A percentile compares a stretch with the other conserved stretches of the same genome.
Conservation (phyloP, 176 grass and related monocot genomes). For the Oryza glaberrima region DNA sequence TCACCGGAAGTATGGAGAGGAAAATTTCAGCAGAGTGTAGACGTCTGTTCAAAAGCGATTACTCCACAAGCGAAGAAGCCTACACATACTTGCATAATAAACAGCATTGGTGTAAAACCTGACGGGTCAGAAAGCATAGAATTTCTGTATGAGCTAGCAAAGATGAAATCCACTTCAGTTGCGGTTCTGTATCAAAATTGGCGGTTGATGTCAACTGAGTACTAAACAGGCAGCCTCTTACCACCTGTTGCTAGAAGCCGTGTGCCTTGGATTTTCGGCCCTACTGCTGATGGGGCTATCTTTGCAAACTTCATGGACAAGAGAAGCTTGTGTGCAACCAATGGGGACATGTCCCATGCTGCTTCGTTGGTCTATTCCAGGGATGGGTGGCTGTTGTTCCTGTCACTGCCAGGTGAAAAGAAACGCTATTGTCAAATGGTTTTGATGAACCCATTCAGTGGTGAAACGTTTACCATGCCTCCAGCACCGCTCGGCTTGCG, state of each 20-base stretch:
- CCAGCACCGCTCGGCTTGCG: neutral
- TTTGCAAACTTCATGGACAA: neutral
- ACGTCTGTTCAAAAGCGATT: too few relatives aligned
- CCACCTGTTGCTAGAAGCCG: neutral
- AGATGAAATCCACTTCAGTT: neutral
- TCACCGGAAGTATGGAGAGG: too few relatives aligned
- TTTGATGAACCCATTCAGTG: neutral
- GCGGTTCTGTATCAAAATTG: neutral
- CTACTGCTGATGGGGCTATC: neutral
- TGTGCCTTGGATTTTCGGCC: neutral
- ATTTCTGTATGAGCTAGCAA: neutral
- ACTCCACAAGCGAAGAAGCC: too few relatives aligned
- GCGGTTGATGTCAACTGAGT: neutral
- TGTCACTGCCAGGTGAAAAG: too few relatives aligned
- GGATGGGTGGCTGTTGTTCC: too few relatives aligned
- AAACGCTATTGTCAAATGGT: too few relatives aligned
- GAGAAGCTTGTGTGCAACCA: neutral
- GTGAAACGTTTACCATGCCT: neutral
- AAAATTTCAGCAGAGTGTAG: too few relatives aligned
- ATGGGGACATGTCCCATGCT: neutral
- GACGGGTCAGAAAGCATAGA: neutral
- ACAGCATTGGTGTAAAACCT: too few relatives aligned
- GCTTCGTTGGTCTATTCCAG: neutral
- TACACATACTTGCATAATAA: too few relatives aligned
- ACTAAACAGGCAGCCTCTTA: neutral